phyloP scores from a whole-genome alignment of 805 yeast species.

The Kodamaea hsintzibuensis region DNA sequence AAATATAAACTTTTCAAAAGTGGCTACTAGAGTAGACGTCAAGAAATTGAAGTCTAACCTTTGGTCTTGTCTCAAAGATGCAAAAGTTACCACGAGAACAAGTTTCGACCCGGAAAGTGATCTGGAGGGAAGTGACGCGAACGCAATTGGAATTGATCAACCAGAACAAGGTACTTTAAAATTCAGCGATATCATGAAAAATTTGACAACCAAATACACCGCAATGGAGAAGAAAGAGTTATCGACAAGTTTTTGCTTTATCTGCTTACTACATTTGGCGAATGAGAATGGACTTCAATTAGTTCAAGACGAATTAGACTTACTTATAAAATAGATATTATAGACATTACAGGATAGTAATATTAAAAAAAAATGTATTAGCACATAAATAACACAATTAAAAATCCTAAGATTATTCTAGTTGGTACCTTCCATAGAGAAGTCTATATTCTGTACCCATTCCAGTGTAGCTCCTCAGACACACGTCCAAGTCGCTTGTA shows the following conservation, averaged over 20 bases:
- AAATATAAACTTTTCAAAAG: conserved; percentile 3
- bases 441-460: no score
- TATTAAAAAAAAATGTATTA: no score
- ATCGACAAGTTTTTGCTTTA: conserved; percentile 9
- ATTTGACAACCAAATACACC: neutral
- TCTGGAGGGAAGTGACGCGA: neutral
- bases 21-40: conserved; percentile 7
- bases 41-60: conserved; percentile 4
- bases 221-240: neutral
- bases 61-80: conserved; percentile 4
- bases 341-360: no score
- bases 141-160: no score
- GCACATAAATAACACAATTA: no score
- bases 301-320: neutral
- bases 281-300: conserved; percentile 8
- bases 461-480: no score
- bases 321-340: neutral
- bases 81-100: no score
- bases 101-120: no score
- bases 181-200: neutral
- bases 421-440: no score
- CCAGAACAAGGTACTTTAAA: neutral
- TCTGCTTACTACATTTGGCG: conserved; percentile 9
- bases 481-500: no score
- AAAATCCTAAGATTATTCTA: no score